Percentiles rank a stretch among this genome's conserved stretches.
Evolutionary conservation across 2,329 filamentous ascomycete genomes (phyloP).

Genomic region (Fusarium multiceps): DNA sequence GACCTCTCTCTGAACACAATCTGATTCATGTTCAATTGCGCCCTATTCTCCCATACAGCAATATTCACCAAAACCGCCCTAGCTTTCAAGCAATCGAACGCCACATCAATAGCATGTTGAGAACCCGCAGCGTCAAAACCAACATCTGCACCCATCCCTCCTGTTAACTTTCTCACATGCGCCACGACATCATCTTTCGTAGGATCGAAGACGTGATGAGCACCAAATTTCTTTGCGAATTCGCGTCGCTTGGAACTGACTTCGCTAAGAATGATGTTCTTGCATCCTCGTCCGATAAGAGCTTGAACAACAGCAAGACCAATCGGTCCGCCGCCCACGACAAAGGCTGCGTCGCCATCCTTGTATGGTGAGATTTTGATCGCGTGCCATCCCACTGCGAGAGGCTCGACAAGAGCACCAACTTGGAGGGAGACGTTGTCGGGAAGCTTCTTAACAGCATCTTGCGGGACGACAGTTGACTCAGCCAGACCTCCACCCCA

Average conservation of each 20-base stretch:
- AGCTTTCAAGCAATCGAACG: constrained; percentile 17
- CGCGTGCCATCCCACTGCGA: constrained; percentile 20
- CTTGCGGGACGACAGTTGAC: constrained; percentile 1
- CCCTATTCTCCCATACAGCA: constrained; percentile 24
- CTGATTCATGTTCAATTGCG: constrained; percentile 24
- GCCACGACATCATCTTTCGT: constrained; percentile 26
- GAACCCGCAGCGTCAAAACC: constrained; percentile 20
- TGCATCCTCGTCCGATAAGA: constrained; percentile 6
- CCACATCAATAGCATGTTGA: constrained; percentile 9
- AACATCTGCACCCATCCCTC: constrained; percentile 7
- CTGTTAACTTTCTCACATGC: not conserved
- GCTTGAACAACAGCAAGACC: constrained; percentile 17
- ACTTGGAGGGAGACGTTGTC: constrained; percentile 14
- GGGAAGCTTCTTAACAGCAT: constrained; percentile 15
- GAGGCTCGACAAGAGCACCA: constrained; percentile 11
- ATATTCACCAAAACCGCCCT: constrained; percentile 13
- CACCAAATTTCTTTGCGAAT: constrained; percentile 22
- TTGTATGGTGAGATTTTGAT: constrained; percentile 14
- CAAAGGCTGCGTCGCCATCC: constrained; percentile 13
- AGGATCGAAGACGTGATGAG: constrained; percentile 17
- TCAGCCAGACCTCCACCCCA: constrained; percentile 21
- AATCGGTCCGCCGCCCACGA: constrained; percentile 12
- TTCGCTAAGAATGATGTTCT: constrained; percentile 19
- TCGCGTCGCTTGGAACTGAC: constrained; percentile 19
- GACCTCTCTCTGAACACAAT: constrained; percentile 23